Evolutionary conservation across 106 monocot species (phyloP), one percentile per base, ranked within the genome.

Genomic region (Apostasia shenzhenica): DNA sequence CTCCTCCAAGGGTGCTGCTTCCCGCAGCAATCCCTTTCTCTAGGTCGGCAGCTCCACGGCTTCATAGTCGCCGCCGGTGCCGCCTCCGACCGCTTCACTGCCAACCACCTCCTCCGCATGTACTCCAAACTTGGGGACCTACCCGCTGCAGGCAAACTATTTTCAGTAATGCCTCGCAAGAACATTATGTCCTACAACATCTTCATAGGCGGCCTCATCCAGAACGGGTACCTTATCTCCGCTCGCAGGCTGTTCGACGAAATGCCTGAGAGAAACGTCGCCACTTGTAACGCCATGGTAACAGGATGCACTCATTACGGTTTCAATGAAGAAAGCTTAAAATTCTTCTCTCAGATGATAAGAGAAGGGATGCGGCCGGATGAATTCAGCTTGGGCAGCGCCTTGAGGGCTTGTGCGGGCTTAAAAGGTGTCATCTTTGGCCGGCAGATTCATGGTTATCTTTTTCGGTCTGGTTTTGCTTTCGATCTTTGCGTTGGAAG

Each of bases 181-280:
- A 91, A 91, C 61, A 63, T 83, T 55, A 87, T 91, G 87, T 82
- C 91, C 6, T 82, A 8, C 67, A 91, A 91, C 61, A 87, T 91
- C 66, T 61, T 87, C 9, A 41, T 91, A 48, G 84, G 84, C 11
- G 85, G 79, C 6, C 66, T 72, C 61, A 59, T 88, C 41, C 83
- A 73, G 14, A 83, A 79, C 57, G 83, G 43, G 0, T 81, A 88
- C 48, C 52, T 88, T 7, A 41, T 0, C 0, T 37, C 76, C 10
- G 92, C 88, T 5, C 83, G 78, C 26, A 48, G 63, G 59, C 5
- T 88, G 53, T 92, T 92, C 67, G 80, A 75, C n/a, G 77, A 62
- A 70, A 93, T 88, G 85, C 79, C 81, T 8, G 83, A 77, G 37
- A 81, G 83, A 59, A 93, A 93, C 46, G 71, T 88, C 2, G 88